These are phyloP conservation scores for Scedosporium aurantiacum DNA, from an alignment of 2,329 filamentous ascomycete genomes.

Conservation along the genomic window DNA sequence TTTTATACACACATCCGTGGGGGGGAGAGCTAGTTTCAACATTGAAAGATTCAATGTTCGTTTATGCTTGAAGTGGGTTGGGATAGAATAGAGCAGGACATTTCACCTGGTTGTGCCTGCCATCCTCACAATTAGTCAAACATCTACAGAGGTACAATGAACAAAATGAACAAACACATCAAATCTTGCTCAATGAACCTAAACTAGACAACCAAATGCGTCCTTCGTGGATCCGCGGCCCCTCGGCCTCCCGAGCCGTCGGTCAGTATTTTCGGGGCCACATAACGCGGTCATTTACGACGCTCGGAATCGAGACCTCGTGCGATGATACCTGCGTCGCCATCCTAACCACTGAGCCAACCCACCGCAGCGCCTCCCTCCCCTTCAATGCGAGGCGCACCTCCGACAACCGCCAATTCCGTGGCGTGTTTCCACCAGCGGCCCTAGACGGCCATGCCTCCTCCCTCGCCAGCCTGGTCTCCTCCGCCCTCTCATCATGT, in stretches of 20 bases:
- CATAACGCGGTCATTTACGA: slow-evolving; percentile 29
- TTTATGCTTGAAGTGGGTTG: too few species aligned
- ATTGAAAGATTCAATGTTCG: too few species aligned
- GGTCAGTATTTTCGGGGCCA: neutral
- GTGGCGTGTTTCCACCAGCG: slow-evolving; percentile 69
- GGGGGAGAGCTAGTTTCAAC: too few species aligned
- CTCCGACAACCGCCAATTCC: slow-evolving; percentile 62
- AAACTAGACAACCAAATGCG: neutral
- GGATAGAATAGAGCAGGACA: neutral
- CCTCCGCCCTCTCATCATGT: slow-evolving; percentile 17
- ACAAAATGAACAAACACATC: too few species aligned
- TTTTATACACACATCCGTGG: too few species aligned
- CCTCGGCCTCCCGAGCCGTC: neutral
- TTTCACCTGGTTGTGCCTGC: neutral
- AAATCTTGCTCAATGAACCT: neutral
- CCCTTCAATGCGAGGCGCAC: slow-evolving; percentile 76
- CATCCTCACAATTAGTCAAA: neutral
- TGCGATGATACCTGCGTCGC: slow-evolving; percentile 93
- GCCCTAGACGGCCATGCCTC: slow-evolving; percentile 67
- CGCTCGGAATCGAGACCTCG: slow-evolving; percentile 70
- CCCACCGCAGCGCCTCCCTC: slow-evolving; percentile 36
- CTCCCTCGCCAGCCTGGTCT: slow-evolving; percentile 56
- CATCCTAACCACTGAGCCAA: slow-evolving; percentile 37
- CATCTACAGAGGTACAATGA: too few species aligned
- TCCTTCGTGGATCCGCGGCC: neutral